Base-by-base conservation (phyloP, 2,329 filamentous ascomycete species). In the Tympanopsis confertula region DNA sequence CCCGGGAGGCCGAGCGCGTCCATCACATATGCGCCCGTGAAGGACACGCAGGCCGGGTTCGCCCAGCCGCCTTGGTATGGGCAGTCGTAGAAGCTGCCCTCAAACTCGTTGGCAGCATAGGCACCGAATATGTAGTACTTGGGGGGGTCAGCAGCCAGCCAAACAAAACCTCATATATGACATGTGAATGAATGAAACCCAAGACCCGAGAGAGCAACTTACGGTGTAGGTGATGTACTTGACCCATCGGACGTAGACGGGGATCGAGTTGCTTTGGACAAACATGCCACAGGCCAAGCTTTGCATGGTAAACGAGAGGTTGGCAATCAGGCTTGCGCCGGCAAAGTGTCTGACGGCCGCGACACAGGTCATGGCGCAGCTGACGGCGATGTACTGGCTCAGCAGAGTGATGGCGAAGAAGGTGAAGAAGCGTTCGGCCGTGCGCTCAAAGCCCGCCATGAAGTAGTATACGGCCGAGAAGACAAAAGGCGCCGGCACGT, bases 261-360 rank as follows among this genome's bases (percentile, higher is more conserved):
- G 81, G 3, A 88, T 82, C 4, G 78, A 75, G 38, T 83, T 74
- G 10, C 69, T 67, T 52, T 87, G 82, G 13, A 87, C 74, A 45
- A 88, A 87, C 54, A 80, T 86, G 1, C 83, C 83, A 44, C 82
- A 86, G 0, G 77, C 77, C 62, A 86, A 75, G 2, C 72, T 80
- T 50, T 88, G 83, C 15, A 87, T 45, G 0, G 83, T 88, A 46
- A 78, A 87, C 0, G 68, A 71, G 35, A 87, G 57, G 46, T 88
- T 88, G 7, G 74, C 81, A 35, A 86, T 76, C 18, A 88, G 52
- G 48, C 76, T 82, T 1, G 82, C 82, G 0, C 75, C 75, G 0
- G 82, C 69, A 50, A 88, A 87, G 43, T 78, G 68, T 35, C 83
- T 63, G 1, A 72, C 71, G 0, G 80, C 59, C 1, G 75, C 69